A percentile compares a stretch with the other conserved stretches of the same genome.
phyloP scores from a whole-genome alignment of 805 yeast species.

The Candida loeiensis region DNA sequence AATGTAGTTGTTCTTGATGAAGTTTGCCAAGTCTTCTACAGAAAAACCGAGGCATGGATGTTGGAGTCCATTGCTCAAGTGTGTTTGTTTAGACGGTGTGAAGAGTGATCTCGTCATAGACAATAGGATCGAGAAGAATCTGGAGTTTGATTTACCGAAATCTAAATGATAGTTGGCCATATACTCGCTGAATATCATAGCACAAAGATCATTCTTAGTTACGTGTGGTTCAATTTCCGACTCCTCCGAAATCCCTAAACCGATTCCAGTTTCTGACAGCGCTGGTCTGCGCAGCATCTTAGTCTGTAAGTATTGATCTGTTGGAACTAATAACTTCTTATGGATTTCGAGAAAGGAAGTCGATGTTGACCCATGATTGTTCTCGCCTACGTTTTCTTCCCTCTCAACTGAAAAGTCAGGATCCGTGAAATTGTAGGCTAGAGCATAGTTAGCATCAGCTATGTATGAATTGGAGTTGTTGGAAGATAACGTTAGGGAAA shows the following conservation, averaged over 20 bases:
- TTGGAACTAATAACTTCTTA: slow-evolving; percentile 30
- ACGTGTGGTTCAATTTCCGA: not conserved
- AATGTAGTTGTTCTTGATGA: slow-evolving; percentile 19
- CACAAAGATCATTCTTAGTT: not conserved
- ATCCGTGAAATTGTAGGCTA: slow-evolving; percentile 32
- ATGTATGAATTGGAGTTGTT: slow-evolving; percentile 33
- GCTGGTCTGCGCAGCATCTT: slow-evolving; percentile 16
- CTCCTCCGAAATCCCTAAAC: slow-evolving; percentile 12
- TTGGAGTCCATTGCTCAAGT: slow-evolving; percentile 18
- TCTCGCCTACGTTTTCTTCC: slow-evolving; percentile 19
- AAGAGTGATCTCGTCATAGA: slow-evolving; percentile 22
- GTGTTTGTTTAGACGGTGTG: slow-evolving; percentile 22
- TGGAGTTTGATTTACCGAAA: slow-evolving; percentile 17
- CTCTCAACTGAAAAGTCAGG: slow-evolving; percentile 28
- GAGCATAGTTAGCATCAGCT: slow-evolving; percentile 28
- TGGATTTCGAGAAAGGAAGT: slow-evolving; percentile 24
- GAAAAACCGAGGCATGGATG: slow-evolving; percentile 25
- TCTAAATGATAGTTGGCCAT: slow-evolving; percentile 9
- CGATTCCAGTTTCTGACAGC: slow-evolving; percentile 18
- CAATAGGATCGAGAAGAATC: slow-evolving; percentile 19
- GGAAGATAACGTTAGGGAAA: slow-evolving; percentile 29
- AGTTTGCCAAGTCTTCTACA: slow-evolving; percentile 27
- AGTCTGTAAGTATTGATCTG: slow-evolving; percentile 31
- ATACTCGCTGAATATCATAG: not conserved
- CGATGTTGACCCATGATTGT: not conserved